These are phyloP conservation scores for Acacia concinna DNA, from an alignment of 331 rosid species.

Conservation along the genomic window DNA sequence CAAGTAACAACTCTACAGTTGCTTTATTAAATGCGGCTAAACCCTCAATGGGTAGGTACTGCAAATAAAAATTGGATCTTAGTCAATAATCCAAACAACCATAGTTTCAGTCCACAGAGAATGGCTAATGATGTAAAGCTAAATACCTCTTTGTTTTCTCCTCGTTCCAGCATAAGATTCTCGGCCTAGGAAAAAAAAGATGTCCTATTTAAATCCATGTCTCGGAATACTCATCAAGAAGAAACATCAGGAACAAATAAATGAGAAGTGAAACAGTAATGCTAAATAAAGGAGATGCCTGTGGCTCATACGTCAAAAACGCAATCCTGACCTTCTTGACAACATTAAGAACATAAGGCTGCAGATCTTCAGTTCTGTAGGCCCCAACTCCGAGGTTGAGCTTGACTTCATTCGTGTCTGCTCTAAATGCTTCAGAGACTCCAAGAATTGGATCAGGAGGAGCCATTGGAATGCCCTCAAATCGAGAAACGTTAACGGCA, in stretches of 20 bases:
- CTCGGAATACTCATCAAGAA: slow-evolving; percentile 14
- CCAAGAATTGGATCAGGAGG: slow-evolving; percentile 99
- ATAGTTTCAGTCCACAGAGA: slow-evolving; percentile 28
- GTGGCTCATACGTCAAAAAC: slow-evolving; percentile 8
- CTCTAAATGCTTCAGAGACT: slow-evolving; percentile 93
- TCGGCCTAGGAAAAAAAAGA: slow-evolving; percentile 59
- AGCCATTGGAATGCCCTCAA: slow-evolving; percentile 91
- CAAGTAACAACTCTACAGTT: slow-evolving; percentile 85
- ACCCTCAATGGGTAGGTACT: slow-evolving; percentile 99
- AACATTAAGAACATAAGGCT: slow-evolving; percentile 88
- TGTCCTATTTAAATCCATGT: slow-evolving; percentile 17
- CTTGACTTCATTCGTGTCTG: slow-evolving; percentile 62
- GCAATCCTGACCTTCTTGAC: slow-evolving; percentile 72
- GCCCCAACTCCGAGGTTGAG: slow-evolving; percentile 99
- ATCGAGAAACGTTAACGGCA: slow-evolving; percentile 71
- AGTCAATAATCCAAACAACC: slow-evolving; percentile 28
- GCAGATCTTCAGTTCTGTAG: slow-evolving; percentile 80
- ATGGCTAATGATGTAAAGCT: background rate
- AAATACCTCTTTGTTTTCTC: slow-evolving; percentile 92
- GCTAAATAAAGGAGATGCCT: background rate
- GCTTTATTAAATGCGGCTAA: slow-evolving; percentile 95
- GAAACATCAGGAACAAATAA: slow-evolving; percentile 6
- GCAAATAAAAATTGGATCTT: slow-evolving; percentile 28
- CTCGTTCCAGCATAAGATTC: slow-evolving; percentile 84
- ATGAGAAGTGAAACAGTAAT: background rate